phyloP scores from a whole-genome alignment of 78 protist genomes.

The Anaeramoeba flamelloides region DNA sequence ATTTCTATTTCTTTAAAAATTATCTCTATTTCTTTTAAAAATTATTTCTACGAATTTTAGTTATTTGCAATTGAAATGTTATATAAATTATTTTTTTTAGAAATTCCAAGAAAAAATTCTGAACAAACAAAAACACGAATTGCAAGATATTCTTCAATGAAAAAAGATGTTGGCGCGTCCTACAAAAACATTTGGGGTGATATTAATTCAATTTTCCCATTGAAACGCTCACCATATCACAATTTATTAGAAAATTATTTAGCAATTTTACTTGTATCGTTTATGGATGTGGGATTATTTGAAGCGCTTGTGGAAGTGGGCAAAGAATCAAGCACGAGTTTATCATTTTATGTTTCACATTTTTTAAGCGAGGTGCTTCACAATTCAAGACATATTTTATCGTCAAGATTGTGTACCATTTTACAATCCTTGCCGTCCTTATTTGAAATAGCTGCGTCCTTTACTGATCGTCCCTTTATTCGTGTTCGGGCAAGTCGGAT shows the following conservation, averaged over 20 bases:
- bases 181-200: not conserved
- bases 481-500: not conserved
- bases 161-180: not conserved
- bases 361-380: not conserved
- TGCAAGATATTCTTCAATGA: not conserved
- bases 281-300: not conserved
- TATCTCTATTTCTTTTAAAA: no score
- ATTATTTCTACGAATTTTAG: no score
- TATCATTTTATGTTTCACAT: not conserved
- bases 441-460: not conserved
- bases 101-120: not conserved
- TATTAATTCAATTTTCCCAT: not conserved
- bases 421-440: not conserved
- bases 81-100: not conserved
- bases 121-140: not conserved
- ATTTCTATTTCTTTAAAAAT: no score
- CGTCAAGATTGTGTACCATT: not conserved
- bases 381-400: not conserved
- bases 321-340: not conserved
- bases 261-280: not conserved
- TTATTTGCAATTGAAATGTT: not conserved
- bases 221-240: not conserved
- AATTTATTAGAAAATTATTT: not conserved
- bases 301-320: not conserved
- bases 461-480: not conserved